Conservation (phyloP, 2,329 filamentous ascomycete species). For the Aspergillus fumigatiaffinis region DNA sequence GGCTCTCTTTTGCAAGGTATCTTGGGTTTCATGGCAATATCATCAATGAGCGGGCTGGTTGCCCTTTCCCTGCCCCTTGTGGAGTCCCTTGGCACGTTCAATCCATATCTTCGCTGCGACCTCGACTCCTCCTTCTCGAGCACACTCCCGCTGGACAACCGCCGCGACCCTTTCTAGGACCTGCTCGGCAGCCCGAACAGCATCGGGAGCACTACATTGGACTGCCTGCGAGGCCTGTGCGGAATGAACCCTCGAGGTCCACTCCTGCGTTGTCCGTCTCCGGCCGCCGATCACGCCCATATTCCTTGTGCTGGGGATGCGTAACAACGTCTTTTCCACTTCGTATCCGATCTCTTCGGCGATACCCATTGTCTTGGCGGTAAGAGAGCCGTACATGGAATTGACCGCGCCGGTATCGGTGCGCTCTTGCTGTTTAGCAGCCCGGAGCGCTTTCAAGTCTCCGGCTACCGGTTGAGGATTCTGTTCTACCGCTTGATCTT, state of each 20-base stretch:
- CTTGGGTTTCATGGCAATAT: not conserved
- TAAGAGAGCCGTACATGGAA: constrained; percentile 79
- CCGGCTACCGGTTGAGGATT: constrained; percentile 33
- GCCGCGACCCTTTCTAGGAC: constrained; percentile 59
- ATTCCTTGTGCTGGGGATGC: constrained; percentile 91
- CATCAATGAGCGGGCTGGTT: constrained; percentile 15
- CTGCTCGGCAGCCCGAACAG: constrained; percentile 51
- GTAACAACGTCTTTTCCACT: constrained; percentile 77
- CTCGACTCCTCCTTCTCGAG: constrained; percentile 42
- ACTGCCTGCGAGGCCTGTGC: not conserved
- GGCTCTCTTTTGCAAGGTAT: not conserved
- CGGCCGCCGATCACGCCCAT: constrained; percentile 70
- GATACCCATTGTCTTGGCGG: constrained; percentile 70
- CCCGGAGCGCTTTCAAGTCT: constrained; percentile 38
- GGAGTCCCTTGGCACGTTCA: constrained; percentile 47
- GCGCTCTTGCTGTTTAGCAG: constrained; percentile 28
- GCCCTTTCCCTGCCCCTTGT: constrained; percentile 43
- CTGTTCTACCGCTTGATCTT: constrained; percentile 12
- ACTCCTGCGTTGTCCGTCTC: constrained; percentile 13
- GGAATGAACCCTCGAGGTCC: constrained; percentile 32
- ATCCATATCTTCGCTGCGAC: constrained; percentile 49
- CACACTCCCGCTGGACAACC: constrained; percentile 56
- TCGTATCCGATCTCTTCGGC: constrained; percentile 69
- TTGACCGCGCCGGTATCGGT: constrained; percentile 38
- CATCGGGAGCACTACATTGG: constrained; percentile 1